Evolutionary conservation across 2,329 filamentous ascomycete genomes (phyloP).

Genomic region (Botrytis galanthina): DNA sequence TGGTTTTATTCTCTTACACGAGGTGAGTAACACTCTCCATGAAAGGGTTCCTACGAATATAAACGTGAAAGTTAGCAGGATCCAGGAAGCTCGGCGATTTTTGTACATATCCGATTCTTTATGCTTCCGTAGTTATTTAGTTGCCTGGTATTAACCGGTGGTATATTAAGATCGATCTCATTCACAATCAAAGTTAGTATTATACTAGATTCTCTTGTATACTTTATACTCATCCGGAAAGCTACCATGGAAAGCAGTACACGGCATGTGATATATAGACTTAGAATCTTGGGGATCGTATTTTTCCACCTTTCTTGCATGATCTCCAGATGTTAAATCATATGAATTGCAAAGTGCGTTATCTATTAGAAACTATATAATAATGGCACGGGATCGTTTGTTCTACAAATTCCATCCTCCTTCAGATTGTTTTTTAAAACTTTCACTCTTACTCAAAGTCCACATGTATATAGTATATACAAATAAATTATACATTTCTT

Average conservation of each 20-base stretch:
- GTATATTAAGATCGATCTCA: neutral
- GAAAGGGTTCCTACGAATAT: neutral
- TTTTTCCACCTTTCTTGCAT: neutral
- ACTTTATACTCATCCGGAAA: neutral
- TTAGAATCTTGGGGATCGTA: neutral
- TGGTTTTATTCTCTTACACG: neutral
- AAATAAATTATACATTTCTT: neutral
- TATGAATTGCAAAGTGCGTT: neutral
- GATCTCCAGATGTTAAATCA: neutral
- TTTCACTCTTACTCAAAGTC: neutral
- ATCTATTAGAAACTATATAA: neutral
- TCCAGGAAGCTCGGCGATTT: neutral
- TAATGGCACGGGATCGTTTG: neutral
- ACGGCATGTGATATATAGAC: neutral
- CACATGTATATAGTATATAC: neutral
- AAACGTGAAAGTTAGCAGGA: neutral
- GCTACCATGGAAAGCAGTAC: neutral
- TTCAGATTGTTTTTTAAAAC: neutral
- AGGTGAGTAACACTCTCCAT: neutral
- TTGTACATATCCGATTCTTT: fast-evolving
- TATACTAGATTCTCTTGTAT: neutral
- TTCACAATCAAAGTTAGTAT: neutral
- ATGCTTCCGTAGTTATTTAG: neutral
- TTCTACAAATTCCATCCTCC: neutral
- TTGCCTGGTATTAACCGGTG: neutral